Evolutionary conservation across 148 eudicot species (phyloP), one percentile per base, ranked within the genome.

Genomic region (Spergularia bocconei): DNA sequence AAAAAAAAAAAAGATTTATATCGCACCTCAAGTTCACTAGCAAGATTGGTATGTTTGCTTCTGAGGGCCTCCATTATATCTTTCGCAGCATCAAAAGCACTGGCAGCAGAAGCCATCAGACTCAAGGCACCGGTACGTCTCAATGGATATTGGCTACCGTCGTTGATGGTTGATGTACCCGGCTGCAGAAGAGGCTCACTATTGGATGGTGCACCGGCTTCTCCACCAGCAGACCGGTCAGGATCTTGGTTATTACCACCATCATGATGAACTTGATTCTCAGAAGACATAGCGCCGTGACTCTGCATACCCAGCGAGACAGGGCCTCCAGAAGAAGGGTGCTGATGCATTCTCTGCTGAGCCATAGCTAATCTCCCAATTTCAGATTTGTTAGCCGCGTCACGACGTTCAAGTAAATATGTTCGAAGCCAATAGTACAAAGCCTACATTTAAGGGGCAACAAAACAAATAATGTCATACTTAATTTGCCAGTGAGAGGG

Each of bases 51-150:
- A 87, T 95, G 99, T 78, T 95, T 95, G 91, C 97, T 92, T 84
- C 98, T 86, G 61, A 95, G 94, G 75, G 99, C 88, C 87, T 95
- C 99, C 99, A 95, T 95, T 67, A 95, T 92, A 80, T 95, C 98
- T 78, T 92, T 95, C 17, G 97, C 99, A 72, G 99, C 91, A 82
- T 92, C 99, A 79, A 92, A 95, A 25, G 97, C 97, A 81, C 92
- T 91, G 76, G 97, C 93, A 82, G 97, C 99, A 67, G 96, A 92
- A 75, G 94, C 98, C 88, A 90, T 89, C 72, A 92, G 79, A 65
- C 88, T 89, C 77, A 92, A 75, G 65, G 96, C 94, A 72, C 88
- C 86, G 70, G 80, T 88, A 75, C 98, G 99, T 81, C 97, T 88
- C 64, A 91, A 36, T 11, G 92, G 82, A 86, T 76, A 89, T 79